Conservation (phyloP, 345 rosid genomes). For the Adansonia digitata region DNA sequence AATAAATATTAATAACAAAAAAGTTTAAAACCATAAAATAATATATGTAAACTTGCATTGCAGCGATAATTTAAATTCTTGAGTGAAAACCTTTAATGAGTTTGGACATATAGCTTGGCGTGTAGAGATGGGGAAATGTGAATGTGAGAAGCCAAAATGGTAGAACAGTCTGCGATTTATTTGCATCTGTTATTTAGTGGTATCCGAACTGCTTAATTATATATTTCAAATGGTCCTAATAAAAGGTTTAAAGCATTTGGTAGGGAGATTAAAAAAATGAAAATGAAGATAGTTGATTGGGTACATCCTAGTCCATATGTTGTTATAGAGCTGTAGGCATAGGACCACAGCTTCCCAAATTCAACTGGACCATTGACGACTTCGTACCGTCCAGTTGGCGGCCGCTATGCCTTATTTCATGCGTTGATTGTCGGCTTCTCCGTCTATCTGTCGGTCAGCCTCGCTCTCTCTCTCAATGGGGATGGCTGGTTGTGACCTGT, state of each 20-base stretch:
- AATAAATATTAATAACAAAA: no score
- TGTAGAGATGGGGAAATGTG: neutral
- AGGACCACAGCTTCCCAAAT: constrained; percentile 19
- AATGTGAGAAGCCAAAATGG: neutral
- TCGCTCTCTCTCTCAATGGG: neutral
- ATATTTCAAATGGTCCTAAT: neutral
- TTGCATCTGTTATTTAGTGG: neutral
- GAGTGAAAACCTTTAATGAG: neutral
- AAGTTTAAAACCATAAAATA: no score
- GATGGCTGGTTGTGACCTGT: neutral
- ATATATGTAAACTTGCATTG: no score
- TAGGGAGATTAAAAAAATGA: neutral
- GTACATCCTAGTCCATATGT: neutral
- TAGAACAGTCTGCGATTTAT: neutral
- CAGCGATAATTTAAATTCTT: no score
- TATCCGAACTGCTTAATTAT: neutral
- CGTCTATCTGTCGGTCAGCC: neutral
- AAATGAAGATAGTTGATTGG: neutral
- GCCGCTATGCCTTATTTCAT: constrained; percentile 15
- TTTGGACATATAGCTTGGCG: neutral
- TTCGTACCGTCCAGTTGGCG: constrained; percentile 22
- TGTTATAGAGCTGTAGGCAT: neutral
- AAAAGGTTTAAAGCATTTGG: neutral
- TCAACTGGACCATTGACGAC: constrained; percentile 16
- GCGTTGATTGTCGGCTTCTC: constrained; percentile 15